Evolutionary conservation across 2,329 filamentous ascomycete genomes (phyloP).

Genomic region (Torrubiella hemipterigena): DNA sequence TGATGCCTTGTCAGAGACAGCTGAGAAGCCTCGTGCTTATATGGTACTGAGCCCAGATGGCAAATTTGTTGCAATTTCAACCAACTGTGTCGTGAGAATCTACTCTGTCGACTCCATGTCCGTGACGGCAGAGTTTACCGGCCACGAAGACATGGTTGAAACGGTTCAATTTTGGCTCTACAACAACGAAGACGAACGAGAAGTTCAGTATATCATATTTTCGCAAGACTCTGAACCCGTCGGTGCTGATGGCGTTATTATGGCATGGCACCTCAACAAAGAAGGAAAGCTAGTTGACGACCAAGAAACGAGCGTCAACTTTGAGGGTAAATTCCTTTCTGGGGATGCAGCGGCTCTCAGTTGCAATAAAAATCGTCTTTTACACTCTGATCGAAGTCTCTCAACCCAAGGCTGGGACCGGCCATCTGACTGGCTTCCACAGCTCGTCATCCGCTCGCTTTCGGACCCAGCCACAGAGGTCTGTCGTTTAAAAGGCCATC

Average conservation of each 20-base stretch:
- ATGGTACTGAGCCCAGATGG: conserved; percentile 1
- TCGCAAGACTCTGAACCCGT: conserved; percentile 3
- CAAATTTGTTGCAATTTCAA: conserved; percentile 2
- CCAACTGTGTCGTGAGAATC: conserved; percentile 2
- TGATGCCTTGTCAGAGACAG: conserved; percentile 1
- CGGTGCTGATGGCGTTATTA: conserved; percentile 2
- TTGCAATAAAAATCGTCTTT: conserved; percentile 1
- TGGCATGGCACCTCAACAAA: conserved; percentile 1
- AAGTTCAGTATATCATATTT: conserved; percentile 1
- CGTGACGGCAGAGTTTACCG: conserved; percentile 1
- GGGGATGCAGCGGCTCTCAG: conserved; percentile 1
- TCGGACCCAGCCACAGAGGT: conserved; percentile 1
- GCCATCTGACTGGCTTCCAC: conserved; percentile 3
- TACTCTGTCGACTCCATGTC: conserved; percentile 2
- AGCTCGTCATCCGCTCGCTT: conserved; percentile 4
- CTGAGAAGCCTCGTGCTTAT: conserved; percentile 3
- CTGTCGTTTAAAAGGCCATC: conserved; percentile 3
- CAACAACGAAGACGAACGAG: neutral
- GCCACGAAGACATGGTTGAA: conserved; percentile 2
- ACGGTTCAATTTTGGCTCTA: conserved; percentile 1
- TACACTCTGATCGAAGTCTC: conserved; percentile 3
- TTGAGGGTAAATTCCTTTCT: conserved; percentile 3
- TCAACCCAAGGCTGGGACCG: conserved; percentile 3
- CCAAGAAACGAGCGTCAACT: neutral
- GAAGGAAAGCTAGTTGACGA: neutral